phyloP scores from a whole-genome alignment of 306 rosid species.

The Ochetophila trinervis region DNA sequence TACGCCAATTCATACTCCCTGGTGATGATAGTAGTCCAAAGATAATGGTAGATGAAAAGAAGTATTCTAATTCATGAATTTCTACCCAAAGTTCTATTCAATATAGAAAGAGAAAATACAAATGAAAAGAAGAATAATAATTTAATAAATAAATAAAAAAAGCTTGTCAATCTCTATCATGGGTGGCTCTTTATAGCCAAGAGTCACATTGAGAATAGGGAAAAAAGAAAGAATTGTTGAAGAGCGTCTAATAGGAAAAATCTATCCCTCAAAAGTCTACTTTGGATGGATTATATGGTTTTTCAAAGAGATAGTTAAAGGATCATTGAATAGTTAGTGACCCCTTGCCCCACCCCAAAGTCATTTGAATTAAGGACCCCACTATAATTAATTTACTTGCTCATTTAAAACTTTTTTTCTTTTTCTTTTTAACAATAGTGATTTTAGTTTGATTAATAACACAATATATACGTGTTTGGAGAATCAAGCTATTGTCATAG shows the following conservation, averaged over 20 bases:
- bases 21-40: not conserved
- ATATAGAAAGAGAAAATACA: not conserved
- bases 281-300: constrained; percentile 20
- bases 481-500: not conserved
- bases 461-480: constrained; percentile 16
- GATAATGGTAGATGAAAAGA: constrained; percentile 1
- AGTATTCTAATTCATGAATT: constrained; percentile 1
- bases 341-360: not conserved
- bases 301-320: constrained; percentile 23
- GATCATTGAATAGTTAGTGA: constrained; percentile 28
- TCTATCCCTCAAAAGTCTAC: constrained; percentile 24
- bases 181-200: constrained; percentile 13
- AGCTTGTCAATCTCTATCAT: constrained; percentile 19
- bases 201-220: constrained; percentile 14
- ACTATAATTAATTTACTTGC: constrained; percentile 19
- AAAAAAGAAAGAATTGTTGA: not conserved
- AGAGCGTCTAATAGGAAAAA: constrained; percentile 11
- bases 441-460: constrained; percentile 5
- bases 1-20: constrained; percentile 20
- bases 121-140: constrained; percentile 1
- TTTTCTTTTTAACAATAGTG: constrained; percentile 6
- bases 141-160: not conserved
- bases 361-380: constrained; percentile 25
- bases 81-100: constrained; percentile 13
- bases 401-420: constrained; percentile 14